Base-by-base conservation (phyloP, 2,329 filamentous ascomycete species). In the Dothideomycetidae sp. region DNA sequence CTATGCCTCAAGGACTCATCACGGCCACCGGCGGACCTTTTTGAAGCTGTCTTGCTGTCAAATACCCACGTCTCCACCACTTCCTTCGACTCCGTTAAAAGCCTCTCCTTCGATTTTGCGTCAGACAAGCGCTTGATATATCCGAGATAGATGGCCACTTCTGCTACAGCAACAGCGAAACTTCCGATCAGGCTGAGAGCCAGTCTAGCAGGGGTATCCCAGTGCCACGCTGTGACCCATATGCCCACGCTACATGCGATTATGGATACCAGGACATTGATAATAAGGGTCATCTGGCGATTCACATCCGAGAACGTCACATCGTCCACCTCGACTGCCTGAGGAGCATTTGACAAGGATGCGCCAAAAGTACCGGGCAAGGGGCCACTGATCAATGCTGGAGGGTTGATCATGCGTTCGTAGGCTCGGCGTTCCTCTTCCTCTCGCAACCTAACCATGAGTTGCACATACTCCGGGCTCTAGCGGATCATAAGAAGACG, bases 261-360 rank as follows among this genome's bases (percentile, higher is more conserved):
- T 37, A 94, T 81, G 36, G 83, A 93, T 37, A 93, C 67, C 28
- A 94, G 62, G 35, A 96, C 84, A 56, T 96, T 98, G 50, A 93
- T 68, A 36, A 96, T 84, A 5, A 96, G 66, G 29, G 81, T 76
- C 40, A 90, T 62, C 51, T 90, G 83, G n/a, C 81, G 69, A 53
- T 88, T 79, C 1, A 90, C 67, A 42, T 90, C 81, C 23, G 71
- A 69, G 45, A 76, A 77, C 2, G 75, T 77, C 2, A 80, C 61
- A 2, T 78, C 75, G 44, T 83, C 79, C 7, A 63, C 58, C 23
- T 63, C 60, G 34, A 54, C 52, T 16, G 45, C 73, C 63, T 40
- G 68, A 67, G 5, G 47, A 2, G 40, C 51, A 46, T 46, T 58
- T 15, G 54, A 60, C 0, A 66, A 66, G 5, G 58, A 61, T 45